These are phyloP conservation scores for Sonneratia alba DNA, from an alignment of 345 rosid species.

Conservation along the genomic window DNA sequence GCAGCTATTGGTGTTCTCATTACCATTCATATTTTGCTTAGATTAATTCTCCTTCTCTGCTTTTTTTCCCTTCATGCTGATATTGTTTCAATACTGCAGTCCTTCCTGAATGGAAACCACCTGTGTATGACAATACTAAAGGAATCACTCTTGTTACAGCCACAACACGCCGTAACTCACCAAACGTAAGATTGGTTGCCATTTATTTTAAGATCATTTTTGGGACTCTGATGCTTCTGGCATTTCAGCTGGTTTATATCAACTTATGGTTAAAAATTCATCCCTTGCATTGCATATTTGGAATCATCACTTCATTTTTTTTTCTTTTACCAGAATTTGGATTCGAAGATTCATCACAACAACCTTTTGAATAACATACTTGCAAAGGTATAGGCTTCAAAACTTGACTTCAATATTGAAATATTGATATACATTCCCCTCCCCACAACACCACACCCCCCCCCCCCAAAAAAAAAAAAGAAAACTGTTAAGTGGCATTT, in stretches of 20 bases:
- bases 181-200: constrained; percentile 38
- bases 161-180: constrained; percentile 92
- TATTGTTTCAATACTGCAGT: constrained; percentile 33
- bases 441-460: no score
- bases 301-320: background rate
- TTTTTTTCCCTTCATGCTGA: background rate
- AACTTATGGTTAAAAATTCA: background rate
- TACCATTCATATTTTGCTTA: background rate
- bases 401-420: background rate
- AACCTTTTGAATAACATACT: constrained; percentile 87
- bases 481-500: background rate
- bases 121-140: constrained; percentile 76
- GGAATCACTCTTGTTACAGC: constrained; percentile 81
- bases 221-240: background rate
- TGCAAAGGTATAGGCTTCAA: constrained; percentile 55
- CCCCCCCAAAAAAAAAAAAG: no score
- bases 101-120: constrained; percentile 93
- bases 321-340: constrained; percentile 53
- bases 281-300: background rate
- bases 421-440: background rate
- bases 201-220: background rate
- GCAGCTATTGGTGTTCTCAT: constrained; percentile 1
- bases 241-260: background rate
- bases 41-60: background rate
- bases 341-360: constrained; percentile 93